Conservation (phyloP, 805 yeast genomes). For the Saccharomycopsis fibuligera region DNA sequence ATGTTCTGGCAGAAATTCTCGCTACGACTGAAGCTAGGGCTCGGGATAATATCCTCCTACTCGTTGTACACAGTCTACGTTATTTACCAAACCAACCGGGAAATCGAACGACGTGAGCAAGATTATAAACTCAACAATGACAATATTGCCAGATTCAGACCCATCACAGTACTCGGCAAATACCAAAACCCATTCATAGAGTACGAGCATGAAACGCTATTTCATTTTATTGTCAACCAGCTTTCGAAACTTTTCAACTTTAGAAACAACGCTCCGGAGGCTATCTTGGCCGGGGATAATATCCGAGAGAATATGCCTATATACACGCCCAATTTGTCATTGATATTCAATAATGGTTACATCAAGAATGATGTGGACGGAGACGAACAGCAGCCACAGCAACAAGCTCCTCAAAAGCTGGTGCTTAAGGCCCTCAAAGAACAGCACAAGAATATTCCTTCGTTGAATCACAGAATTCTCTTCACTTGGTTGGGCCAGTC, state of each 20-base stretch:
- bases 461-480: constrained; percentile 41
- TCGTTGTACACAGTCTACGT: constrained; percentile 13
- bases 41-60: constrained; percentile 19
- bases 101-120: constrained; percentile 12
- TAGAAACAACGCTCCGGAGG: background rate
- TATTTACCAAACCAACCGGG: constrained; percentile 13
- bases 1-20: constrained; percentile 8
- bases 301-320: constrained; percentile 56
- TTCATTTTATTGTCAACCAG: constrained; percentile 75
- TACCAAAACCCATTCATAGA: constrained; percentile 89
- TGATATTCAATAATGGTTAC: constrained; percentile 12
- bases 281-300: constrained; percentile 45
- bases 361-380: background rate
- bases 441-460: constrained; percentile 27
- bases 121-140: constrained; percentile 18
- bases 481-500: constrained; percentile 95
- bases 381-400: background rate
- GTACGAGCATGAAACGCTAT: constrained; percentile 82
- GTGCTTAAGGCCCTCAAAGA: background rate
- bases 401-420: background rate
- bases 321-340: constrained; percentile 42
- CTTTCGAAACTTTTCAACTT: constrained; percentile 36
- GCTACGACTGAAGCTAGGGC: constrained; percentile 10
- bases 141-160: constrained; percentile 32
- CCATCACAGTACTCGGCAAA: constrained; percentile 60